Base-by-base conservation (phyloP, 495 filamentous ascomycete genomes). In the Coniosporium apollinis region DNA sequence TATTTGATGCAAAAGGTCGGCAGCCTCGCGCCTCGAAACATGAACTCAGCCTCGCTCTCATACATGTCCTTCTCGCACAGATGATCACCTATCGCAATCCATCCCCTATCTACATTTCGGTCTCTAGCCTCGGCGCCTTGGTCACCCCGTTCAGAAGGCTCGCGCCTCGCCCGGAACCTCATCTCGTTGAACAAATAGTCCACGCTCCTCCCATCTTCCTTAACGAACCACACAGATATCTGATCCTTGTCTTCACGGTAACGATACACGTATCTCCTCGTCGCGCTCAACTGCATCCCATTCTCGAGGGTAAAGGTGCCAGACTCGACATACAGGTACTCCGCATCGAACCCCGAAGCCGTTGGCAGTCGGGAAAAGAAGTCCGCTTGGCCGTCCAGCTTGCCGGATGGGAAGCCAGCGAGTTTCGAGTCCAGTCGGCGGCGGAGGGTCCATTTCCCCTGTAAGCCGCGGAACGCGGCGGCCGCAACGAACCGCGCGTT, bases 401-500 rank as follows among this genome's bases (percentile, higher is more conserved):
- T 67, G 0, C 76, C 77, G 33, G 64, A 71, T 0, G 75, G 73
- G 34, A 66, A 67, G 15, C 56, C 57, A 0, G 58, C 52, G 3
- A 66, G 43, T 5, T 48, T 44, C 31, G 61, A 70, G 18, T 44
- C 45, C 3, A 76, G 51, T 1, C 49, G 58, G 2, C 67, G 66
- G 7, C 61, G 58, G 14, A 78, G 59, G 6, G 48, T 61, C 84
- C 84, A 93, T 14, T 57, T 49, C 3, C 84, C 84, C 4, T 86
- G 76, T 1, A 91, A 55, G 3, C 70, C 77, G 22, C 79, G 60
- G 46, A 87, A 87, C 3, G 79, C 65, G 0, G 76, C 79, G n/a
- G 55, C 53, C 0, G 72, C 57, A 16, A 75, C 59, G 45, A 68
- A 76, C 17, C 48, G 47, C 3, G 39, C 45, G 4, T 51, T 22